Evolutionary conservation across 257 asterid genomes (phyloP), one percentile per base, ranked within the genome.

Genomic region (Vinca minor): DNA sequence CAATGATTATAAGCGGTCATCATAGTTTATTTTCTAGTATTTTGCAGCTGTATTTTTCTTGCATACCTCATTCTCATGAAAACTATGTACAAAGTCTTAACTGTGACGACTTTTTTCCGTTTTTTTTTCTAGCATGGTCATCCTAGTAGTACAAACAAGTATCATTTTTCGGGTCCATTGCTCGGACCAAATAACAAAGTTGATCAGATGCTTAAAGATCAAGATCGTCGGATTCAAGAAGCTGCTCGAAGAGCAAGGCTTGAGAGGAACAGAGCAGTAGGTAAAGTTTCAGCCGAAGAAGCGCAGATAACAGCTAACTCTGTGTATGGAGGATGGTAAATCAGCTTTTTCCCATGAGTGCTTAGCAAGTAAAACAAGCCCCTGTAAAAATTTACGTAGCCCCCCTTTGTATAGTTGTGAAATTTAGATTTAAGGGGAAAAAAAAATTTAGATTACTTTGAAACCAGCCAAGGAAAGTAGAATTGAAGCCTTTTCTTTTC

Each of bases 131-230:
- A 71, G 73, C 46, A 75, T 59, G 88, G 74, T 17, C 73, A 75
- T 21, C 71, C 77, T 44, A 71, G 74, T 8, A 79, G 82, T 45
- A 87, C 76, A 70, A 78, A 76, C 69, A 70, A 73, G 29, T 77
- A 73, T 58, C 80, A 84, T 74, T 90, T 90, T 61, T 90, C 97
- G 0, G 96, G 97, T 61, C 93, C 97, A 26, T 55, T 90, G 54
- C 68, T 80, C 4, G 85, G 76, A 49, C 89, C 87, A 32, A 67
- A 91, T 25, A 82, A 77, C 69, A 85, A 85, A 68, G 83, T 87
- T 48, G 96, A 90, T 73, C 93, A 85, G 74, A 79, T 90, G 80
- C 93, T 90, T 45, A 87, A 81, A 75, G 97, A 90, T 65, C 96
- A 90, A 5, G 97, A 90, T 57, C 93, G 85, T 13, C 81, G 86